Conservation (phyloP, 345 rosid genomes). For the Stellera chamaejasme region DNA sequence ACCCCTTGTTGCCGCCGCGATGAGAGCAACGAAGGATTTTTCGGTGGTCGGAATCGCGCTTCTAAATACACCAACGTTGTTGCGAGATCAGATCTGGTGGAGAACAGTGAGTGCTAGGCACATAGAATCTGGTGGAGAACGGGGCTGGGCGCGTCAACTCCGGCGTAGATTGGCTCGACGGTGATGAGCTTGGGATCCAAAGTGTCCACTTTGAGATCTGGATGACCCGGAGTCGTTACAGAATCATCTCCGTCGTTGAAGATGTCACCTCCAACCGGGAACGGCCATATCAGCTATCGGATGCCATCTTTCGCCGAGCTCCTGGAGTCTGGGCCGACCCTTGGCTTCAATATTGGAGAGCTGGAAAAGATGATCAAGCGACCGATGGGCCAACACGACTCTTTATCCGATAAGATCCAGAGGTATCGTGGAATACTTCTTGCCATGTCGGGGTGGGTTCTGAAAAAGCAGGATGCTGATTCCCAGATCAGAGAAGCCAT, state of each 20-base stretch:
- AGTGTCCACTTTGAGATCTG: not conserved
- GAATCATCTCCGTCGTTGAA: slow-evolving; percentile 64
- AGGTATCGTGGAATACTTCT: slow-evolving; percentile 52
- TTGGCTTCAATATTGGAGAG: slow-evolving; percentile 22
- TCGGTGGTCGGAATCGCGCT: too few species aligned
- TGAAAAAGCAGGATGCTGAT: too few species aligned
- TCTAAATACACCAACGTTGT: too few species aligned
- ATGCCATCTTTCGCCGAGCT: slow-evolving; percentile 64
- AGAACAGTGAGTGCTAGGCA: too few species aligned
- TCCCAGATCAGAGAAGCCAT: too few species aligned
- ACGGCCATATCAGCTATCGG: slow-evolving; percentile 94
- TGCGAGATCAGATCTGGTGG: too few species aligned
- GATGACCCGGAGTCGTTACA: slow-evolving; percentile 70
- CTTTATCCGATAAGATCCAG: slow-evolving; percentile 73
- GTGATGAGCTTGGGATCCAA: too few species aligned
- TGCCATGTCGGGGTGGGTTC: slow-evolving; percentile 48
- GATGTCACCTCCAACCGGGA: slow-evolving; percentile 40
- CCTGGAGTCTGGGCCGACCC: slow-evolving; percentile 24
- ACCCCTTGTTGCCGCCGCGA: too few species aligned
- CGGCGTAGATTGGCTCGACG: too few species aligned
- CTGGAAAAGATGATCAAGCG: slow-evolving; percentile 57
- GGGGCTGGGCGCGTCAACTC: too few species aligned
- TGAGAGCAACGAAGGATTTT: too few species aligned
- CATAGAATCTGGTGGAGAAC: too few species aligned
- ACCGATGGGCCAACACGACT: slow-evolving; percentile 25